Evolutionary conservation across 1,284 basidiomycete genomes (phyloP).

Genomic region (Neotropicomus parvogracilis): DNA sequence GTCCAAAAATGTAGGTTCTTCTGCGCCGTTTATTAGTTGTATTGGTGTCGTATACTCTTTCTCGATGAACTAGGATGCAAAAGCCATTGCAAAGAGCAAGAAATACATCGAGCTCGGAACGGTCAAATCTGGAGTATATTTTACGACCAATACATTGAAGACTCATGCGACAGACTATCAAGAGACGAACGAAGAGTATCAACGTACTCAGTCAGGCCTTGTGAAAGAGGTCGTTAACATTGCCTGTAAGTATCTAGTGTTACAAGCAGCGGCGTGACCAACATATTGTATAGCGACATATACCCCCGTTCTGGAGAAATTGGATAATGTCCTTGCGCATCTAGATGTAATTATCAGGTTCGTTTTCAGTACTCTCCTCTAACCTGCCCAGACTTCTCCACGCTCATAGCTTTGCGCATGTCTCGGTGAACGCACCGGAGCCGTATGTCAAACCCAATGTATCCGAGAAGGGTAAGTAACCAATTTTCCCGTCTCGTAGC

Average conservation of each 20-base stretch:
- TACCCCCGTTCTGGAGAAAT: constrained; percentile 83
- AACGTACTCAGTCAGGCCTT: constrained; percentile 73
- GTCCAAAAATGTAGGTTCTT: constrained; percentile 77
- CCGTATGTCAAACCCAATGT: constrained; percentile 85
- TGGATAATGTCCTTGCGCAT: constrained; percentile 86
- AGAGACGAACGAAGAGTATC: constrained; percentile 69
- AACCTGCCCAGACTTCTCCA: background rate
- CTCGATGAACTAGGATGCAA: constrained; percentile 65
- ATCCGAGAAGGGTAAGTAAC: constrained; percentile 59
- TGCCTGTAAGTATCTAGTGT: constrained; percentile 60
- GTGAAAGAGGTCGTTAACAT: constrained; percentile 94
- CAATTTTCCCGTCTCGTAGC: background rate
- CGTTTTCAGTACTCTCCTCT: background rate
- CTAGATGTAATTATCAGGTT: constrained; percentile 90
- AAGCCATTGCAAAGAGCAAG: constrained; percentile 64
- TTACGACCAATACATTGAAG: constrained; percentile 82
- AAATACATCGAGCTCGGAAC: constrained; percentile 85
- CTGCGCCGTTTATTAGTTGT: background rate
- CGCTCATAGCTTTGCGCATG: constrained; percentile 77
- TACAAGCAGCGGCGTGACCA: background rate
- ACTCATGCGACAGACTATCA: constrained; percentile 72
- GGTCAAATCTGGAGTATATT: constrained; percentile 86
- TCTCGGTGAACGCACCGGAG: constrained; percentile 82
- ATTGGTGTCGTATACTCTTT: background rate
- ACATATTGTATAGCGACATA: constrained; percentile 69